Evolutionary conservation across 2,329 filamentous ascomycete genomes (phyloP).

Genomic region (Polytolypa hystricis): DNA sequence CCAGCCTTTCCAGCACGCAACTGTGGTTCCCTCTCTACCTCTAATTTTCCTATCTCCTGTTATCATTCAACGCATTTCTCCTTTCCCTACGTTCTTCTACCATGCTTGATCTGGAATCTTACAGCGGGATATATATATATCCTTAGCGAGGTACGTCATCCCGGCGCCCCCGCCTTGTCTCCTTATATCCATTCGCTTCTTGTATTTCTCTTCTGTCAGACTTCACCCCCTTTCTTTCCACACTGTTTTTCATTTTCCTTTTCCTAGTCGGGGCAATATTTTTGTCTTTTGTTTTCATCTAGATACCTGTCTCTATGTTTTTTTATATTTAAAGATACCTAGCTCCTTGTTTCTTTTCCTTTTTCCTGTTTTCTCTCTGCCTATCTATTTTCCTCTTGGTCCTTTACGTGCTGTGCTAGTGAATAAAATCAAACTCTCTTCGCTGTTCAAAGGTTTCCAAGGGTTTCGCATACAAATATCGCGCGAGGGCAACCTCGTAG

Average conservation of each 20-base stretch:
- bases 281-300: conserved; percentile 1
- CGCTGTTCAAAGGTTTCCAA: too few species aligned
- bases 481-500: too few species aligned
- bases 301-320: conserved; percentile 13
- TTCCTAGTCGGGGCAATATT: conserved; percentile 7
- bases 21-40: too few species aligned
- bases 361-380: background rate
- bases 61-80: conserved; percentile 4
- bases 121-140: too few species aligned
- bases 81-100: conserved; percentile 8
- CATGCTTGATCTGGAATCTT: too few species aligned
- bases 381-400: background rate
- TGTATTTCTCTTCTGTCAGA: conserved; percentile 7
- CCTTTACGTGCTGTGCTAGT: background rate
- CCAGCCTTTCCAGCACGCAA: background rate
- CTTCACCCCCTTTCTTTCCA: conserved; percentile 6
- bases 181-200: conserved; percentile 11
- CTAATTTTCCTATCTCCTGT: conserved; percentile 8
- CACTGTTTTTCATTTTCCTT: conserved; percentile 1
- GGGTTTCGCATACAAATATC: too few species aligned
- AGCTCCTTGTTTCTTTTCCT: conserved; percentile 8
- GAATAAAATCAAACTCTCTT: too few species aligned
- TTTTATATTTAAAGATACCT: too few species aligned
- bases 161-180: too few species aligned
- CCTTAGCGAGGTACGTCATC: too few species aligned